phyloP scores from a whole-genome alignment of 352 stramenopile genomes.

The Phytophthora tubulina region DNA sequence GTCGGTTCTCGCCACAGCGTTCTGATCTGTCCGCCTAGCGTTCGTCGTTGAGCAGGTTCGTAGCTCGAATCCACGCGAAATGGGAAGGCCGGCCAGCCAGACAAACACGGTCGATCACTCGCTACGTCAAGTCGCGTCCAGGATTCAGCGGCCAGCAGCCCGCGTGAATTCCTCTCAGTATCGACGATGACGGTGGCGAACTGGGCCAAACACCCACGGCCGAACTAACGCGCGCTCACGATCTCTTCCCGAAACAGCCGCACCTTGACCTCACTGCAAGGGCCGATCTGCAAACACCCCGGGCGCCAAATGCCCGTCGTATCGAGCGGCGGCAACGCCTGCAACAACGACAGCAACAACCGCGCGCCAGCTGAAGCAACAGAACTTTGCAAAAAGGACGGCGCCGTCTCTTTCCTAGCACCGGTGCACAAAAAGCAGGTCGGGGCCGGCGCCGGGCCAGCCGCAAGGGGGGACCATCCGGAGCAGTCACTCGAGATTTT shows the following conservation, averaged over 20 bases:
- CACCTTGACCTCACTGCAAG: background rate
- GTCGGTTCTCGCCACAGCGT: slow-evolving; percentile 21
- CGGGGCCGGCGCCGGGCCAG: slow-evolving; percentile 6
- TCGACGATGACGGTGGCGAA: background rate
- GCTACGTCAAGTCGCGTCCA: slow-evolving; percentile 41
- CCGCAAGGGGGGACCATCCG: slow-evolving; percentile 37
- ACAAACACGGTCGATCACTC: slow-evolving; percentile 27
- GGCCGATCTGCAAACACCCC: background rate
- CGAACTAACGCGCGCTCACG: slow-evolving; percentile 3
- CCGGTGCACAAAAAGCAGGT: slow-evolving; percentile 40
- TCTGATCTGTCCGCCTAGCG: slow-evolving; percentile 21
- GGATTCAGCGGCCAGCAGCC: slow-evolving; percentile 20
- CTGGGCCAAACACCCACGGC: slow-evolving; percentile 7
- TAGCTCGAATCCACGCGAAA: slow-evolving; percentile 8
- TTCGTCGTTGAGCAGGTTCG: slow-evolving; percentile 1
- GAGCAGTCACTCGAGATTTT: slow-evolving; percentile 50
- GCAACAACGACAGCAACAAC: slow-evolving; percentile 9
- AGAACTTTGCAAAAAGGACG: slow-evolving; percentile 31
- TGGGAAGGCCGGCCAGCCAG: slow-evolving; percentile 24
- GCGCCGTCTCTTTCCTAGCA: slow-evolving; percentile 38
- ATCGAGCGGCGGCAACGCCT: background rate
- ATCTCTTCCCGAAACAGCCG: slow-evolving; percentile 33
- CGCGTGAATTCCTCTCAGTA: background rate
- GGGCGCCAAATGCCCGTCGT: slow-evolving; percentile 2
- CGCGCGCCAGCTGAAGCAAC: slow-evolving; percentile 26